phyloP scores from a whole-genome alignment of 2,329 filamentous ascomycete genomes.

The Hypoxylon sp. region DNA sequence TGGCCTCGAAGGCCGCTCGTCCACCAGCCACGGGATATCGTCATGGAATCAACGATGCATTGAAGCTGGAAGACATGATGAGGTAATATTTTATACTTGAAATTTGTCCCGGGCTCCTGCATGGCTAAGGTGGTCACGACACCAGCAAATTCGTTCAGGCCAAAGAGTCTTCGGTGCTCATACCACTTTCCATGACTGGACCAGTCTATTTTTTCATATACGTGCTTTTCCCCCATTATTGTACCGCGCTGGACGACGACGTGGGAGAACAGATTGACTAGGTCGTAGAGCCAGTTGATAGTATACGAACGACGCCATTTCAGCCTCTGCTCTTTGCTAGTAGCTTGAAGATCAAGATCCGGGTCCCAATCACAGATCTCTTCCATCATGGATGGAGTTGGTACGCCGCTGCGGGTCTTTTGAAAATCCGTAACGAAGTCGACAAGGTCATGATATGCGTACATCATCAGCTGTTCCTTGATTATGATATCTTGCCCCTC shows the following conservation, averaged over 20 bases:
- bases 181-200: constrained; percentile 58
- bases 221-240: constrained; percentile 54
- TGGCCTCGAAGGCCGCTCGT: constrained; percentile 54
- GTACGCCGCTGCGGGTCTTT: constrained; percentile 61
- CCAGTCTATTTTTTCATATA: constrained; percentile 60
- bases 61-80: constrained; percentile 66
- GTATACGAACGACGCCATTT: constrained; percentile 65
- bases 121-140: constrained; percentile 62
- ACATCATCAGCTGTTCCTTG: constrained; percentile 61
- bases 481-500: constrained; percentile 53
- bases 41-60: constrained; percentile 65
- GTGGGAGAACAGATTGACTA: constrained; percentile 63
- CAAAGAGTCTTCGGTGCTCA: constrained; percentile 59
- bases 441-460: constrained; percentile 60
- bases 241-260: constrained; percentile 59
- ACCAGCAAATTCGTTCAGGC: constrained; percentile 63
- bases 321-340: constrained; percentile 58
- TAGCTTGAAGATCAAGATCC: constrained; percentile 56
- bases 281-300: constrained; percentile 67
- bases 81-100: constrained; percentile 60
- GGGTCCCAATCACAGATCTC: constrained; percentile 62
- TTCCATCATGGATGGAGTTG: constrained; percentile 61
- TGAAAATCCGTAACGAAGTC: constrained; percentile 64
- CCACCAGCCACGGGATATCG: constrained; percentile 62
- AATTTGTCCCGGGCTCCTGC: constrained; percentile 59